Conservation (phyloP, 306 rosid genomes). For the Luffa aegyptiaca region DNA sequence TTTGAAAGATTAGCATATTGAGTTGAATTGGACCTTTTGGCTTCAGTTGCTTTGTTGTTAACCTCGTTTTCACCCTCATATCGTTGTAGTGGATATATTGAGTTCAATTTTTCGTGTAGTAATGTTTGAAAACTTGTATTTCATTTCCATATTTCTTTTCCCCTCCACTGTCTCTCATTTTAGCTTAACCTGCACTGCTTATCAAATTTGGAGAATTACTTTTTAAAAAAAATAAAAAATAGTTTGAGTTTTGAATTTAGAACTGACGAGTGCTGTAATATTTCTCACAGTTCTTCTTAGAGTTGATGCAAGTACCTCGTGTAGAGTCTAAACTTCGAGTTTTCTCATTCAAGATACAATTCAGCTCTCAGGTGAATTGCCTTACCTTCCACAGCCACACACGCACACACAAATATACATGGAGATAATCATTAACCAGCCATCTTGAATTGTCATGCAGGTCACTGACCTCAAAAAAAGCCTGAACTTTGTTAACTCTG, state of each 20-base stretch:
- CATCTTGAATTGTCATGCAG: conserved; percentile 31
- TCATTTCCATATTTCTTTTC: background rate
- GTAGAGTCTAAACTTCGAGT: conserved; percentile 87
- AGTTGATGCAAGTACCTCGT: conserved; percentile 80
- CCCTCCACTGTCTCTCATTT: background rate
- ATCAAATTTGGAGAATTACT: background rate
- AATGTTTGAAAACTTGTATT: background rate
- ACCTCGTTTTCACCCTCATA: background rate
- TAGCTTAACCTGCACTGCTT: background rate
- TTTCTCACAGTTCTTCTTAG: conserved; percentile 61
- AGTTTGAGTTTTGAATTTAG: background rate
- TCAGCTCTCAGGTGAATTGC: conserved; percentile 61
- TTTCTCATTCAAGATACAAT: conserved; percentile 76
- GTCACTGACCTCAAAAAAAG: conserved; percentile 65
- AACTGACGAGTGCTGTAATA: background rate
- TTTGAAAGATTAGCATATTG: background rate
- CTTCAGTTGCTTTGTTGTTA: background rate
- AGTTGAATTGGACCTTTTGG: background rate
- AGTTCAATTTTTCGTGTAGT: background rate
- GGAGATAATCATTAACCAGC: background rate
- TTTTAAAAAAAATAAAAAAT: background rate
- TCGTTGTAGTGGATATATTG: background rate
- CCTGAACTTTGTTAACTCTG: conserved; percentile 56
- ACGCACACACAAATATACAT: background rate
- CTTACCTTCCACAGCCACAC: background rate